Evolutionary conservation across 2,329 filamentous ascomycete species (phyloP).

Genomic region (Fusarium pininemorale): DNA sequence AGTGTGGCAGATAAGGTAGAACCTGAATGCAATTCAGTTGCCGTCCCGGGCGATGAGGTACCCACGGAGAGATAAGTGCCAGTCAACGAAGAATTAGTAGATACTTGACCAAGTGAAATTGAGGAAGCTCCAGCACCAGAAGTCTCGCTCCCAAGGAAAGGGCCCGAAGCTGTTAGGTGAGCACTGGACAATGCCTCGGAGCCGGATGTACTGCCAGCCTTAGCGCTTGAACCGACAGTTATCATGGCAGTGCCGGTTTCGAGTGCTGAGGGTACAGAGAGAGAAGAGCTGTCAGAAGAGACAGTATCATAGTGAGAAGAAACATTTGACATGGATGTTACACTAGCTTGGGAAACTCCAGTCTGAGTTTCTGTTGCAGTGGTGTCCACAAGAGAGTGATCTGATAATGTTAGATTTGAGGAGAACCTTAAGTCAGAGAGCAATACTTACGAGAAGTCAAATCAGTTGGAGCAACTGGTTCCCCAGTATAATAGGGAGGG

Average conservation of each 20-base stretch:
- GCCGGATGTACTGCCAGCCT: conserved; percentile 25
- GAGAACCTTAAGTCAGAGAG: background rate
- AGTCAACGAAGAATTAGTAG: background rate
- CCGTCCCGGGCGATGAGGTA: background rate
- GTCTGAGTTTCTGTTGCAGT: background rate
- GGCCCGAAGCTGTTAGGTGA: background rate
- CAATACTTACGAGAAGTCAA: conserved; percentile 23
- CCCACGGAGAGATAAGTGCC: background rate
- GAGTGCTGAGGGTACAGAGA: background rate
- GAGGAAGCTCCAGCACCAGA: background rate
- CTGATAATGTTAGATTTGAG: conserved; percentile 21
- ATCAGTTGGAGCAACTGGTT: background rate
- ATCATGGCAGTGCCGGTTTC: background rate
- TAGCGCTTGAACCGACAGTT: conserved; percentile 32
- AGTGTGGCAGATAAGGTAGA: background rate
- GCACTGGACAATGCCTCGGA: conserved; percentile 3
- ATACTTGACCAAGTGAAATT: background rate
- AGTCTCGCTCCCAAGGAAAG: background rate
- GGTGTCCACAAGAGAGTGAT: background rate
- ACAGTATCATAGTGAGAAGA: background rate
- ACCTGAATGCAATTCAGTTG: background rate
- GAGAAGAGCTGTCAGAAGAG: background rate
- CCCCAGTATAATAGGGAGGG: conserved; percentile 37
- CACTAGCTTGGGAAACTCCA: background rate
- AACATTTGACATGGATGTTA: background rate